Evolutionary conservation across 2,329 filamentous ascomycete genomes (phyloP).

Genomic region (Exophiala sp.): DNA sequence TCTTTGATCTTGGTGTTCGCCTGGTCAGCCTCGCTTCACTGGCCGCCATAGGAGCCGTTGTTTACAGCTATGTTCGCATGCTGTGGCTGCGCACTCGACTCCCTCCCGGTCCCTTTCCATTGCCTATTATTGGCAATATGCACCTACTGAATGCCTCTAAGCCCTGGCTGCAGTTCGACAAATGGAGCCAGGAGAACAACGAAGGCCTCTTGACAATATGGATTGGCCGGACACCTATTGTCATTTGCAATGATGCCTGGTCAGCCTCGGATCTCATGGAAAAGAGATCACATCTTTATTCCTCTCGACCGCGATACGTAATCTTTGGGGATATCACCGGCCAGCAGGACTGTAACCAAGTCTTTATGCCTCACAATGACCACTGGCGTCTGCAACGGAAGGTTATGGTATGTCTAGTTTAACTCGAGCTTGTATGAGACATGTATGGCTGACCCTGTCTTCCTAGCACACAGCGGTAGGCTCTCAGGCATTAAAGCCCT

Average conservation of each 20-base stretch:
- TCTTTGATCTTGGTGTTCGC: too few relatives aligned
- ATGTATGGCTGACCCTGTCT: background rate
- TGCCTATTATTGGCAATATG: conserved; percentile 55
- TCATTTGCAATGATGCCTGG: conserved; percentile 37
- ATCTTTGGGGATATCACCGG: conserved; percentile 33
- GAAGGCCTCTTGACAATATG: conserved; percentile 54
- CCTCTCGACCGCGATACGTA: conserved; percentile 31
- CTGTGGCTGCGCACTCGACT: conserved; percentile 28
- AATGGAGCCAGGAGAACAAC: conserved; percentile 49
- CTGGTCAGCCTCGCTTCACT: too few relatives aligned
- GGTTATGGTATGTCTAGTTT: conserved; percentile 44
- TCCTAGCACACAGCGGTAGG: conserved; percentile 47
- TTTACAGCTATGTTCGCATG: conserved; percentile 30
- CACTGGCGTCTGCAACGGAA: conserved; percentile 44
- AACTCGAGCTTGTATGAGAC: background rate
- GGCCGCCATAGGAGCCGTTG: too few relatives aligned
- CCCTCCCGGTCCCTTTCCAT: conserved; percentile 55
- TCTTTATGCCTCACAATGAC: conserved; percentile 41
- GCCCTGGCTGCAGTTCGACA: conserved; percentile 57
- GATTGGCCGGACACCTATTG: conserved; percentile 43
- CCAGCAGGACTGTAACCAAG: conserved; percentile 40
- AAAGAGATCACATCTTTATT: conserved; percentile 34
- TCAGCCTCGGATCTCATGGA: conserved; percentile 33
- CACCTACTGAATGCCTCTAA: conserved; percentile 53
- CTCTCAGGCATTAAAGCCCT: conserved; percentile 54